Percentiles rank a stretch among this genome's conserved stretches.
Evolutionary conservation across 345 rosid species (phyloP).

Genomic region (Brassica carinata): DNA sequence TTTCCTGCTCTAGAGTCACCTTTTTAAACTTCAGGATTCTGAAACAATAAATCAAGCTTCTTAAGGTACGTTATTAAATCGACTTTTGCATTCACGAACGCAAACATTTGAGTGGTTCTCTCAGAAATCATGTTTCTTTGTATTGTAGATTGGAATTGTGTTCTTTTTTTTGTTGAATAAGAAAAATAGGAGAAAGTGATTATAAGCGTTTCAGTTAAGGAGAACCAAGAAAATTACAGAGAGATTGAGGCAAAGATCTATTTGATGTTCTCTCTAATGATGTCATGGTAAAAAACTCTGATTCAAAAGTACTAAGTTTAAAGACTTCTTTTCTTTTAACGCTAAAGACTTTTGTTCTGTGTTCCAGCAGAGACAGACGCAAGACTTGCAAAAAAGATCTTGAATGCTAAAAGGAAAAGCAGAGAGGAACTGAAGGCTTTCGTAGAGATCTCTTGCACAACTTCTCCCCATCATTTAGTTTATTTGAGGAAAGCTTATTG

Average conservation of each 20-base stretch:
- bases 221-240: constrained; percentile 62
- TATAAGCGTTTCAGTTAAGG: constrained; percentile 42
- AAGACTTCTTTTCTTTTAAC: background rate
- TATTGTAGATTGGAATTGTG: no score
- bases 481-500: constrained; percentile 78
- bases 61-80: constrained; percentile 48
- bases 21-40: constrained; percentile 45
- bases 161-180: constrained; percentile 45
- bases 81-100: background rate
- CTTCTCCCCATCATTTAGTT: constrained; percentile 69
- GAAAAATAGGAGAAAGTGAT: constrained; percentile 75
- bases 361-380: constrained; percentile 92
- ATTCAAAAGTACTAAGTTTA: background rate
- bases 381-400: constrained; percentile 27
- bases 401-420: constrained; percentile 40
- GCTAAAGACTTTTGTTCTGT: constrained; percentile 62
- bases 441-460: constrained; percentile 77
- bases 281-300: constrained; percentile 49
- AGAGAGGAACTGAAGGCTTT: constrained; percentile 54
- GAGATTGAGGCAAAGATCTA: constrained; percentile 62
- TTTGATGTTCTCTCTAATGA: constrained; percentile 68
- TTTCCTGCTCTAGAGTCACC: background rate
- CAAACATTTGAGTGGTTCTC: no score
- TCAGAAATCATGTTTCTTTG: background rate
- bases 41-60: constrained; percentile 62